Conservation (phyloP, 768 basidiomycete species). For the Suillus tomentosus region DNA sequence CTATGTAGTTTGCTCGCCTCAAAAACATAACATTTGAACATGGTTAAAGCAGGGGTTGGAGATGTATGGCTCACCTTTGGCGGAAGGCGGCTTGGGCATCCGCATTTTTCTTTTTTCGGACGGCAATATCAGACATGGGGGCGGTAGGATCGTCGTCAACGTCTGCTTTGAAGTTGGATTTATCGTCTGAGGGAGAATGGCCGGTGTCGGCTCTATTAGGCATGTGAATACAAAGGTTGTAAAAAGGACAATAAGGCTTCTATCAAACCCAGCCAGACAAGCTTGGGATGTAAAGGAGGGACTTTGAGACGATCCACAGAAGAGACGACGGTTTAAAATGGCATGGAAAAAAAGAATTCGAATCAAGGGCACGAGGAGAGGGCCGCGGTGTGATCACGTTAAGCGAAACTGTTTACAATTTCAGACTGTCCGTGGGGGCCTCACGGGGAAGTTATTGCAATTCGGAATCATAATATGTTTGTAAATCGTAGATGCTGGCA, state of each 20-base stretch:
- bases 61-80: conserved; percentile 43
- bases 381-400: conserved; percentile 42
- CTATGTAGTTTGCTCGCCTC: conserved; percentile 79
- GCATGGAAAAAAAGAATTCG: conserved; percentile 65
- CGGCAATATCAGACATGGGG: conserved; percentile 64
- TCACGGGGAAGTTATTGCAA: conserved; percentile 18
- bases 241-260: conserved; percentile 29
- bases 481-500: conserved; percentile 5
- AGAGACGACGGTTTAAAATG: conserved; percentile 51
- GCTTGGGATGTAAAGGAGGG: conserved; percentile 17
- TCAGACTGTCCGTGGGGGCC: conserved; percentile 32
- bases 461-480: conserved; percentile 16
- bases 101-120: conserved; percentile 87
- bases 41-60: conserved; percentile 3
- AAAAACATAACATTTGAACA: conserved; percentile 16
- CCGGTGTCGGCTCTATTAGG: conserved; percentile 31
- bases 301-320: conserved; percentile 26
- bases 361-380: conserved; percentile 68
- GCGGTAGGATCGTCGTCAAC: conserved; percentile 36
- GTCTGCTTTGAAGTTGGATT: conserved; percentile 39
- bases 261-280: conserved; percentile 1
- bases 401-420: conserved; percentile 41
- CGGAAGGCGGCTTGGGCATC: conserved; percentile 88
- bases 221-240: conserved; percentile 23
- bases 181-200: conserved; percentile 37